phyloP scores from a whole-genome alignment of 805 yeast species.

The Candida parachauliodes region DNA sequence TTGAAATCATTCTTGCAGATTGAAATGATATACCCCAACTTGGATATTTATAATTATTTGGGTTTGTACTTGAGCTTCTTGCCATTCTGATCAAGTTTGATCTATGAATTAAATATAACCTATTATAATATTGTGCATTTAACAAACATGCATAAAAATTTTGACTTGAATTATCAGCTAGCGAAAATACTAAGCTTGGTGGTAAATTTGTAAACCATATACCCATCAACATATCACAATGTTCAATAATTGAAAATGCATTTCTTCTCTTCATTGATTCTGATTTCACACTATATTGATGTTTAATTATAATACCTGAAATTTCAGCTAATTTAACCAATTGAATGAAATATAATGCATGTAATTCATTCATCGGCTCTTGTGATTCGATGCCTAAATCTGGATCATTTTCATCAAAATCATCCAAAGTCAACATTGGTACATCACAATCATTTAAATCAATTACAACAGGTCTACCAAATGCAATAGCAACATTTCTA shows the following conservation, averaged over 20 bases:
- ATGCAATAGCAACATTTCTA: conserved; percentile 63
- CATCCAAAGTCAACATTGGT: conserved; percentile 64
- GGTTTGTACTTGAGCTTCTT: conserved; percentile 34
- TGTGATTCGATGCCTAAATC: conserved; percentile 28
- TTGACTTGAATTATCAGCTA: conserved; percentile 51
- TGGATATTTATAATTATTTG: conserved; percentile 51
- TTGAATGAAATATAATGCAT: conserved; percentile 58
- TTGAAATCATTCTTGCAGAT: conserved; percentile 72
- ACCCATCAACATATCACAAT: conserved; percentile 74
- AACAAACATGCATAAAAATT: conserved; percentile 55
- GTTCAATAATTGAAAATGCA: conserved; percentile 48
- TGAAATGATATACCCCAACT: conserved; percentile 82
- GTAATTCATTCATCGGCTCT: conserved; percentile 45
- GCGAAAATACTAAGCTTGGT: conserved; percentile 55
- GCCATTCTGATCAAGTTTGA: conserved; percentile 58
- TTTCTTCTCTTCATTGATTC: conserved; percentile 47
- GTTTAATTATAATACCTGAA: conserved; percentile 63
- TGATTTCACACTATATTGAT: conserved; percentile 69
- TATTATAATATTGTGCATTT: conserved; percentile 67
- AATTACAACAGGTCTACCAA: conserved; percentile 68
- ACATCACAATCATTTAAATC: conserved; percentile 74
- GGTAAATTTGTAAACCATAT: conserved; percentile 73
- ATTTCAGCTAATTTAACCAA: conserved; percentile 66
- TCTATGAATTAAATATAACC: conserved; percentile 68
- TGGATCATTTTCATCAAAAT: conserved; percentile 52